Base-by-base conservation (phyloP, 768 basidiomycete genomes). In the Dentipellis sp. region DNA sequence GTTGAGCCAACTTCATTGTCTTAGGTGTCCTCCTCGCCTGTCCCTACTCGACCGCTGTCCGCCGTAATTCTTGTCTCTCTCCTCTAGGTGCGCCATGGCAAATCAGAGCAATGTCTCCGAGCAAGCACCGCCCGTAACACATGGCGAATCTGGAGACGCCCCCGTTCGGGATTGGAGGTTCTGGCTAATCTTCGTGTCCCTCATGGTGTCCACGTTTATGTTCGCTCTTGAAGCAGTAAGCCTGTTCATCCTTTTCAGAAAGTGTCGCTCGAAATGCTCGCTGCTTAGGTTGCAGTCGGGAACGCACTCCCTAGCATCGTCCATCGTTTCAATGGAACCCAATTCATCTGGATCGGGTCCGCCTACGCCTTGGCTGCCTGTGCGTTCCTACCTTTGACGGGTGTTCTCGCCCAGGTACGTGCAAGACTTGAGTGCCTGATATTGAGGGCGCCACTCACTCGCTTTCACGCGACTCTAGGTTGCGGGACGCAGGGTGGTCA, bases 251-350 rank as follows among this genome's bases (percentile, higher is more conserved):
- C 22, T 23, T 9, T 46, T 6, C 10, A 11, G 3, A 4, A 2
- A 6, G 17, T 17, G 37, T 22, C 12, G 45, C 23, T 17, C 22
- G 16, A 40, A 12, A 14, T 9, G 6, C 23, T 48, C 47, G n/a
- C 23, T 29, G 29, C 6, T 3, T 29, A 62, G 60, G 60, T 55
- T 2, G 46, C 38, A 5, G 59, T 62, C 12, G 58, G 53, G 7
- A 72, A 70, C 0, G 70, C 70, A 0, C 60, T 67, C 1, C 67
- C 65, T 10, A 60, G 59, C 34, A 72, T 73, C 35, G 64, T 65
- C 10, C 47, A 46, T 16, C 65, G 66, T 37, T 61, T 74, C n/a
- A 35, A 67, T 45, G 59, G 63, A 4, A 47, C 40, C 7, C 50
- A 59, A 14, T 64, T 65, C 49, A 52, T 65, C 11, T 65, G 64